A percentile compares a stretch with the other conserved stretches of the same genome.
Evolutionary conservation across 495 filamentous ascomycete genomes (phyloP).

Genomic region (Neurospora tetrasperma): DNA sequence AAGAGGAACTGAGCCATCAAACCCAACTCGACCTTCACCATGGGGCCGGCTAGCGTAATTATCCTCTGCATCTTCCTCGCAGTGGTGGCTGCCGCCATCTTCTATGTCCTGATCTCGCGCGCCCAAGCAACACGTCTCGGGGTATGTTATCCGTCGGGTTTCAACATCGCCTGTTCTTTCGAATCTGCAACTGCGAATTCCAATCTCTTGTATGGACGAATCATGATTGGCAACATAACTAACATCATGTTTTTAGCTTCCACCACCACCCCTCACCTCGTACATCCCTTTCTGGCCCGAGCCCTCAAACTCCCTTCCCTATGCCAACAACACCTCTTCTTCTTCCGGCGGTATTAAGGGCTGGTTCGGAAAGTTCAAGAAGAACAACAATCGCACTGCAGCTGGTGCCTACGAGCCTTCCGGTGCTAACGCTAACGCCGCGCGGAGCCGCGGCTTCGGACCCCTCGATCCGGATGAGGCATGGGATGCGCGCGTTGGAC

Average conservation of each 20-base stretch:
- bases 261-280: conserved; percentile 49
- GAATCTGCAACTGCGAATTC: neutral
- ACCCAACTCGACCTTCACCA: conserved; percentile 11
- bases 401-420: conserved; percentile 52
- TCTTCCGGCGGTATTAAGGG: conserved; percentile 47
- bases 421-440: conserved; percentile 8
- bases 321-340: conserved; percentile 34
- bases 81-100: conserved; percentile 31
- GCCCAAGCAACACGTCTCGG: conserved; percentile 52
- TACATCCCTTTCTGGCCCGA: conserved; percentile 45
- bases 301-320: conserved; percentile 22
- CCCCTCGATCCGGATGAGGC: conserved; percentile 61
- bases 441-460: conserved; percentile 32
- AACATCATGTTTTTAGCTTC: conserved; percentile 30
- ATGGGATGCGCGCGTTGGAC: conserved; percentile 57
- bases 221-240: neutral
- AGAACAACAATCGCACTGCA: conserved; percentile 44
- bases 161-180: neutral
- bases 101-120: conserved; percentile 47
- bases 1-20: neutral
- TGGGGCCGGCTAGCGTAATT: conserved; percentile 35
- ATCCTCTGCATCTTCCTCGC: conserved; percentile 43
- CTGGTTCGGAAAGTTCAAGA: conserved; percentile 47
- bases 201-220: neutral
- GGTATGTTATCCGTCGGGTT: conserved; percentile 24